Base-by-base conservation (phyloP, 1,284 basidiomycete genomes). In the Marasmius tenuissimus region DNA sequence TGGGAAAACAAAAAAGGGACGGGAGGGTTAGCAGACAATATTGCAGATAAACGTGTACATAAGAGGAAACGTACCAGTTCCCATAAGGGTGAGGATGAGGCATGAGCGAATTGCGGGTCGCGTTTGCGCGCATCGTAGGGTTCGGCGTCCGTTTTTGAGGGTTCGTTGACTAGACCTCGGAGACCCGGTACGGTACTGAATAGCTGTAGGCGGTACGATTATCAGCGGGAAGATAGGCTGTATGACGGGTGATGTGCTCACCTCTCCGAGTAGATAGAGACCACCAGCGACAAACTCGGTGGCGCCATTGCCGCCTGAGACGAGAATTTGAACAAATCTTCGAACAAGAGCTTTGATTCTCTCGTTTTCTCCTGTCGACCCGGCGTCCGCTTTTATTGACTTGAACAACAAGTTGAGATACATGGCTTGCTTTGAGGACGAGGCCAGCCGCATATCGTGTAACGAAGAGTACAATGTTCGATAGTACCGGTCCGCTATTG, bases 321-420 rank as follows among this genome's bases (percentile, higher is more conserved):
- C 86, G 40, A 98, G 78, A 51, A 96, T 81, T 76, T 99, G 97
- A 34, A 96, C 81, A 55, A 98, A 88, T 58, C 97, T 81, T 72
- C 94, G 88, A 48, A 98, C 85, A 62, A 98, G 89, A 0, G 95
- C 94, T 74, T 89, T 89, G 9, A 92, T 85, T 18, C 95, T 83
- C 61, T 85, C 85, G 33, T 60, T 62, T 39, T 72, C 20, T 5
- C 20, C 70, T 20, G 55, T 40, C 55, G 68, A 71, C 1, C 72
- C 87, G 11, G 74, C 74, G 70, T 98, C 97, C 3, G 82, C 83
- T 75, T 97, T 97, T 68, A 98, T 78, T 16, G 94, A 90, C 72
- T 95, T 97, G 85, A 97, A 97, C 20, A 98, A 76, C 20, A 99
- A 78, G 73, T 99, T 99, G 66, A 99, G 85, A 75, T 98, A 99